Evolutionary conservation across 2,329 filamentous ascomycete species (phyloP), one percentile per base, ranked within the genome.

Genomic region (Trichoderma endophyticum): DNA sequence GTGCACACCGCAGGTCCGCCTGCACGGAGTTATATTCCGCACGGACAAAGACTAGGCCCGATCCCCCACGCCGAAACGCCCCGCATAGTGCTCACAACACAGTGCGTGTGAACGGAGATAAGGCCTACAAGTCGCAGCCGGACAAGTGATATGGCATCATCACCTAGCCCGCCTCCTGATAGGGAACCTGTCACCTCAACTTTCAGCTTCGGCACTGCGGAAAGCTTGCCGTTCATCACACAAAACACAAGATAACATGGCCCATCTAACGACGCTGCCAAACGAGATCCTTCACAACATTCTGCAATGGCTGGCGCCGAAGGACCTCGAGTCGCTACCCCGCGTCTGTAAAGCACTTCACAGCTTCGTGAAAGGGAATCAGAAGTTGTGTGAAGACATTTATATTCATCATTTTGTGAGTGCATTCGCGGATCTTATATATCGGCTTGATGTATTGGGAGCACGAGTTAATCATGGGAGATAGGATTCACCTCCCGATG

Each of bases 251-350:
- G 43, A 39, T 28, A 60, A 18, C 6, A 73, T 74, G 73, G 48
- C 56, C 12, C 76, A 76, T 15, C 74, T 79, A 34, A 74, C 73
- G 15, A 67, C 72, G 21, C 85, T 91, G 26, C 89, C 90, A 9
- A 83, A 86, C 7, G 91, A 93, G 82, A 84, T 92, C 56, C 78
- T 92, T 30, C 88, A 91, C 76, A 82, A 86, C 76, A 88, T 93
- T 74, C 82, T 93, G 73, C 80, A 79, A 71, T 84, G 85, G 74
- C 83, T 91, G 48, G 80, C 86, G 32, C 88, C 89, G 1, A 78
- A 80, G 54, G 90, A 92, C 73, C 80, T 93, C 9, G 82, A 84
- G 1, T 78, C 80, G 8, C 77, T 92, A 59, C 83, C 85, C 48
- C 80, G 79, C 72, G 86, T 86, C 61, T 92, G 88, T 78, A 84